Conservation (phyloP, 2,329 filamentous ascomycete genomes). For the Beauveria sp. region DNA sequence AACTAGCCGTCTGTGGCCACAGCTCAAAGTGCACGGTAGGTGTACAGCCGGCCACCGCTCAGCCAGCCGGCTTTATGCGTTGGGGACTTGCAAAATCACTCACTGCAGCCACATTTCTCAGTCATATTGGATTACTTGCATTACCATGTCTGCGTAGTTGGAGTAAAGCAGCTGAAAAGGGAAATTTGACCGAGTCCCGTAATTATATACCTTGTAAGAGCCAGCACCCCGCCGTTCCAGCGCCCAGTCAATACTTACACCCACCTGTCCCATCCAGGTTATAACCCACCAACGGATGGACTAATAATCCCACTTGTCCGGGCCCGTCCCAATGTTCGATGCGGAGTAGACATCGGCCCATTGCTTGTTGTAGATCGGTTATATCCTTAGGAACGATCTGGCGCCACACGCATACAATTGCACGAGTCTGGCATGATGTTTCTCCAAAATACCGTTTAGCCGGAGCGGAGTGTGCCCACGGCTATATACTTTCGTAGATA, state of each 20-base stretch:
- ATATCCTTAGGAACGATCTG: not conserved
- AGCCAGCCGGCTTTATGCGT: not conserved
- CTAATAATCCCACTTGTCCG: not conserved
- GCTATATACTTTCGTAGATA: too few species aligned
- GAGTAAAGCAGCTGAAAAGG: too few species aligned
- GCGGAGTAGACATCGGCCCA: not conserved
- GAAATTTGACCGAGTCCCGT: too few species aligned
- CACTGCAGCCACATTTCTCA: not conserved
- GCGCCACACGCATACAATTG: not conserved
- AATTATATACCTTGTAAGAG: too few species aligned
- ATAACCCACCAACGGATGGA: not conserved
- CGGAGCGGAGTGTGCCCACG: not conserved
- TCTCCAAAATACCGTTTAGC: not conserved
- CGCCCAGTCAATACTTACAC: not conserved
- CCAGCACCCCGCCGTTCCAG: too few species aligned
- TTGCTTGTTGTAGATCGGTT: not conserved
- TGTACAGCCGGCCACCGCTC: not conserved
- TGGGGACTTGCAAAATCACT: not conserved
- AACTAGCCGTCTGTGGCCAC: too few species aligned
- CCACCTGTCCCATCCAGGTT: too few species aligned
- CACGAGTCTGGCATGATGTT: not conserved
- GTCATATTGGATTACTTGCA: not conserved
- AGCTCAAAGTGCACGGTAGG: too few species aligned
- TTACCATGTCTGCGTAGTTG: not conserved
- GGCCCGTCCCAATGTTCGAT: not conserved